Evolutionary conservation across 345 rosid genomes (phyloP).

Genomic region (Tarenaya hassleriana): DNA sequence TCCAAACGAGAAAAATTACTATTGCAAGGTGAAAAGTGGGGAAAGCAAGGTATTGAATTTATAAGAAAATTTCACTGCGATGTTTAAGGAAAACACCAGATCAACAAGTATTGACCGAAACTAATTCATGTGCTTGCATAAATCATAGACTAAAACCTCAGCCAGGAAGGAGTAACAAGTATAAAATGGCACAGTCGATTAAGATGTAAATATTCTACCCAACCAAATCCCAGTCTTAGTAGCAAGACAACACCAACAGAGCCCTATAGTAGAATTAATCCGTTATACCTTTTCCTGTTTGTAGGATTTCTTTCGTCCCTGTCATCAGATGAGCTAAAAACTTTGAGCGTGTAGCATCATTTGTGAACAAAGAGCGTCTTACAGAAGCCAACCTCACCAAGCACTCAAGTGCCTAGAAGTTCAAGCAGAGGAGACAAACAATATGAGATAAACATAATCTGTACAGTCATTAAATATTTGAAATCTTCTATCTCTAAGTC

Average conservation of each 20-base stretch:
- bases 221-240: background rate
- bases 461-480: no score
- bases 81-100: constrained; percentile 10
- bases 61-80: constrained; percentile 1
- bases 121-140: constrained; percentile 10
- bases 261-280: constrained; percentile 9
- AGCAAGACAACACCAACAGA: background rate
- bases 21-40: constrained; percentile 18
- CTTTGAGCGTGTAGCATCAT: constrained; percentile 77
- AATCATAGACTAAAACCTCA: constrained; percentile 10
- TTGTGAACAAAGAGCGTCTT: constrained; percentile 82
- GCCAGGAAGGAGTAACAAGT: constrained; percentile 9
- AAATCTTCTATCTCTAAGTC: no score
- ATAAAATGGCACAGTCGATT: constrained; percentile 14
- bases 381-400: constrained; percentile 97
- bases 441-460: no score
- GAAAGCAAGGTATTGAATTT: constrained; percentile 3
- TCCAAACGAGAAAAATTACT: constrained; percentile 17
- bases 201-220: constrained; percentile 13
- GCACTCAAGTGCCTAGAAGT: constrained; percentile 87
- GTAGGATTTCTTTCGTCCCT: constrained; percentile 91
- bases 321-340: constrained; percentile 94
- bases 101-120: constrained; percentile 8
- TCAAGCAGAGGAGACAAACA: constrained; percentile 14
- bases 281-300: constrained; percentile 70